Evolutionary conservation across 352 stramenopile species (phyloP).

Genomic region (Globisporangium camurandrum): DNA sequence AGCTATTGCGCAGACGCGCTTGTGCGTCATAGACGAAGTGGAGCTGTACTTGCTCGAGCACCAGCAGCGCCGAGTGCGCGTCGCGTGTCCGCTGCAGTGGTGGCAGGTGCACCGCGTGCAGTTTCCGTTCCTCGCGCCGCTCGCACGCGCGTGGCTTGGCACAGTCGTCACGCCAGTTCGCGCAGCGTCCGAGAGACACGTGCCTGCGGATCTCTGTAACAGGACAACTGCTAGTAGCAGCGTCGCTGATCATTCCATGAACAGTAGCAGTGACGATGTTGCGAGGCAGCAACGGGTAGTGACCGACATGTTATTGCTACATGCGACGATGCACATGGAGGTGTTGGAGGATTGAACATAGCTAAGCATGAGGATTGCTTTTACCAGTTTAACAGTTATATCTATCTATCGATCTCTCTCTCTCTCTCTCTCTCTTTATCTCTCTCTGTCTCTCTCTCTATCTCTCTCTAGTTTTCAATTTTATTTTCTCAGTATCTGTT

Average conservation of each 20-base stretch:
- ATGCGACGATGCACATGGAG: too few species aligned
- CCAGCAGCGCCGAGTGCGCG: slow-evolving; percentile 29
- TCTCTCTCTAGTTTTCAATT: too few species aligned
- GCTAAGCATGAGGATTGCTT: too few species aligned
- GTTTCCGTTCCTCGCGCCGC: slow-evolving; percentile 28
- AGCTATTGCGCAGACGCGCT: slow-evolving; percentile 26
- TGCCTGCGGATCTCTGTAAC: slow-evolving; percentile 9
- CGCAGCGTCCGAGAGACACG: not conserved
- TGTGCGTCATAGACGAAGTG: slow-evolving; percentile 31
- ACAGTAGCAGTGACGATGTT: too few species aligned
- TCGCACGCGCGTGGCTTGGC: slow-evolving; percentile 33
- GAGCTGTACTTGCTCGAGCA: slow-evolving; percentile 33
- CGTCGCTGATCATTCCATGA: too few species aligned
- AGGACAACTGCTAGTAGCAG: slow-evolving; percentile 3
- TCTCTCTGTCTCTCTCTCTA: too few species aligned
- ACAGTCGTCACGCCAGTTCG: slow-evolving; percentile 6
- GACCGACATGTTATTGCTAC: slow-evolving; percentile 17
- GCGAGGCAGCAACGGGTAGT: too few species aligned
- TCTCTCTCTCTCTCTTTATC: too few species aligned
- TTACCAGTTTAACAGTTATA: too few species aligned
- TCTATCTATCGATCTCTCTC: too few species aligned
- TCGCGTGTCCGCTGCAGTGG: slow-evolving; percentile 38
- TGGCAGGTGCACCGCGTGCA: slow-evolving; percentile 32
- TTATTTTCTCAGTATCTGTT: too few species aligned
- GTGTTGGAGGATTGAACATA: too few species aligned